Conservation (phyloP, 1,284 basidiomycete genomes). For the Tilletiaria anomala region DNA sequence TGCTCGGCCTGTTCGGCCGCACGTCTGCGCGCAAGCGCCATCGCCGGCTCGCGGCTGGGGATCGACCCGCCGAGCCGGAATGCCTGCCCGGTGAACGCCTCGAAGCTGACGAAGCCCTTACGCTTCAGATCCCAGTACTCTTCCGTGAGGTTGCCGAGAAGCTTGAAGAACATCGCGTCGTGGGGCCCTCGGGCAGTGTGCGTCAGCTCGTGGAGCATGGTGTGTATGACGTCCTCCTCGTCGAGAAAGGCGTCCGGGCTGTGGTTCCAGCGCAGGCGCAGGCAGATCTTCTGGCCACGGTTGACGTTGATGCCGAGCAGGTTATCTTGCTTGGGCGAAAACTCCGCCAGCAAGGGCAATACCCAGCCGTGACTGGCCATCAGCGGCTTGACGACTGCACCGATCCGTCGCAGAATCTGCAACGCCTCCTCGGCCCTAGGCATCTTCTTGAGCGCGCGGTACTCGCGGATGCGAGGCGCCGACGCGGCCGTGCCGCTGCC, state of each 20-base stretch:
- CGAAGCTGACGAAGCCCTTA: not conserved
- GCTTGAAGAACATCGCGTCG: constrained; percentile 11
- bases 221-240: constrained; percentile 8
- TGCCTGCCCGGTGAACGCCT: not conserved
- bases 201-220: constrained; percentile 24
- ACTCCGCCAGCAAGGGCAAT: constrained; percentile 12
- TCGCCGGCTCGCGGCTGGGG: constrained; percentile 7
- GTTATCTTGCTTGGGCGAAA: constrained; percentile 7
- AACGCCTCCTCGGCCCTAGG: constrained; percentile 7
- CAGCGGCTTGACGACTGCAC: constrained; percentile 9
- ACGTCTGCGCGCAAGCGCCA: not conserved
- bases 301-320: constrained; percentile 22
- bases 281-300: constrained; percentile 13
- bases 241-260: constrained; percentile 4
- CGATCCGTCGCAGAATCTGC: constrained; percentile 10
- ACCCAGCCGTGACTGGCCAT: constrained; percentile 14
- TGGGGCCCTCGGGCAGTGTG: constrained; percentile 23
- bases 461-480: constrained; percentile 5
- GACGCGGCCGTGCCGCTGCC: no score
- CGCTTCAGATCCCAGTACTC: constrained; percentile 6
- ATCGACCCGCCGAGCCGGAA: constrained; percentile 6
- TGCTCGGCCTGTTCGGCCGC: not conserved
- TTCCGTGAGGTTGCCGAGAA: constrained; percentile 10
- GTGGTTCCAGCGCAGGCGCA: constrained; percentile 9
- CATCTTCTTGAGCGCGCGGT: constrained; percentile 8